Evolutionary conservation across 2,329 filamentous ascomycete genomes (phyloP).

Genomic region (Fusarium phyllophilum): DNA sequence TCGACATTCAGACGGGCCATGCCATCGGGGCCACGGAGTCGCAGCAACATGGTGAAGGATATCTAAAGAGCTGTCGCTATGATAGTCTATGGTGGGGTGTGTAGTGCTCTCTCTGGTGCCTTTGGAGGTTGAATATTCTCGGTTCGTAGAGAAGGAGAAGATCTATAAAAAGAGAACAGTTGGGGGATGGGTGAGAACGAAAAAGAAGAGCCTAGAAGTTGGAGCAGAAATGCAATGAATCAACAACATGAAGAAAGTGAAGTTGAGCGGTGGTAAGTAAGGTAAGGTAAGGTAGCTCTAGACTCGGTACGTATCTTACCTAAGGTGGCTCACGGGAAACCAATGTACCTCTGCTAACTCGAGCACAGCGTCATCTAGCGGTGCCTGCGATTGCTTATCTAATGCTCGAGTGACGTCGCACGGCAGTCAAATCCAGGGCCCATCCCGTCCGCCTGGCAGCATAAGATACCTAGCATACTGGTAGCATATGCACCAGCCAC

Average conservation of each 20-base stretch:
- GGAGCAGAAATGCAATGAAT: constrained; percentile 36
- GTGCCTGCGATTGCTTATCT: constrained; percentile 40
- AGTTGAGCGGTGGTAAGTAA: not conserved
- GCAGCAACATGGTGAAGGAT: constrained; percentile 74
- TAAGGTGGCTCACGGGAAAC: constrained; percentile 4
- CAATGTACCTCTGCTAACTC: not conserved
- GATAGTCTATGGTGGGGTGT: constrained; percentile 25
- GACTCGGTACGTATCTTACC: constrained; percentile 23
- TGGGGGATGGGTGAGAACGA: not conserved
- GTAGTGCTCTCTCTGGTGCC: constrained; percentile 1
- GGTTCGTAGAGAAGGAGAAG: not conserved
- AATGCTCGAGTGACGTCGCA: constrained; percentile 35
- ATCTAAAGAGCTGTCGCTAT: constrained; percentile 8
- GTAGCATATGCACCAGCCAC: constrained; percentile 11
- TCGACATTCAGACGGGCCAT: constrained; percentile 87
- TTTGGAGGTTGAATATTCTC: not conserved
- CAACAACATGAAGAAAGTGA: constrained; percentile 16
- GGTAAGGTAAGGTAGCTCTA: not conserved
- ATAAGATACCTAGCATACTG: not conserved
- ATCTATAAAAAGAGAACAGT: not conserved
- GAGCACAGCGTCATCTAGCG: constrained; percentile 45
- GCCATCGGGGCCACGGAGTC: constrained; percentile 91
- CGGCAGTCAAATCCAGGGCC: constrained; percentile 14
- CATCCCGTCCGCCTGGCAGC: not conserved
- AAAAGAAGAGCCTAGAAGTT: constrained; percentile 17